Evolutionary conservation across 345 rosid genomes (phyloP).

Genomic region (Stellera chamaejasme): DNA sequence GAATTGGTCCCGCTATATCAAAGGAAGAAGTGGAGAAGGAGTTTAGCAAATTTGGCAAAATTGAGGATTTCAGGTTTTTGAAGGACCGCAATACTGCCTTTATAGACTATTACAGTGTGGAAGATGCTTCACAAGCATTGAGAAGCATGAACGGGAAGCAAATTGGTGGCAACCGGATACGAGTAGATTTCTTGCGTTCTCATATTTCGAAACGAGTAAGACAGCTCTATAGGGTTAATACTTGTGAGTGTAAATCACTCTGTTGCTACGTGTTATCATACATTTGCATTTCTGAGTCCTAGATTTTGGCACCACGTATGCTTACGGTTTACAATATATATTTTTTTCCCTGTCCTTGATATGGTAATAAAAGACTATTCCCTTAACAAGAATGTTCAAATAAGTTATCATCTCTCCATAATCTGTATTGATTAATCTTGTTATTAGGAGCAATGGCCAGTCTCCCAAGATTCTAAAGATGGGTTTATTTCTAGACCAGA

Average conservation of each 20-base stretch:
- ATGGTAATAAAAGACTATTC: too few relatives aligned
- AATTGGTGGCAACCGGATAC: conserved; percentile 61
- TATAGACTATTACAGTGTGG: conserved; percentile 44
- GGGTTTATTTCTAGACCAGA: conserved; percentile 23
- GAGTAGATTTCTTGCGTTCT: conserved; percentile 79
- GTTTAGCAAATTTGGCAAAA: conserved; percentile 57
- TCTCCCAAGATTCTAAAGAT: conserved; percentile 42
- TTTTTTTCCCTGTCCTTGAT: too few relatives aligned
- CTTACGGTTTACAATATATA: too few relatives aligned
- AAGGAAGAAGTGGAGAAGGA: conserved; percentile 56
- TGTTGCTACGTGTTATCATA: too few relatives aligned
- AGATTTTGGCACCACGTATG: too few relatives aligned
- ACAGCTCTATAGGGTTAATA: not conserved
- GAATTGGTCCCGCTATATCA: conserved; percentile 52
- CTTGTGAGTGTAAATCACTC: too few relatives aligned
- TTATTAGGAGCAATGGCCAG: conserved; percentile 47
- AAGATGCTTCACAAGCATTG: conserved; percentile 65
- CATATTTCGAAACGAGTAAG: conserved; percentile 64
- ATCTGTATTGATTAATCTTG: conserved; percentile 5
- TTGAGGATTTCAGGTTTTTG: conserved; percentile 59
- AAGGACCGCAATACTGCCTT: conserved; percentile 65
- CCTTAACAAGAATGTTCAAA: too few relatives aligned
- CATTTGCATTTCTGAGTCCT: too few relatives aligned
- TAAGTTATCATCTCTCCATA: too few relatives aligned
- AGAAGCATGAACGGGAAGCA: conserved; percentile 67